phyloP scores from a whole-genome alignment of 2,329 filamentous ascomycete species.

The Bretziella fagacearum region DNA sequence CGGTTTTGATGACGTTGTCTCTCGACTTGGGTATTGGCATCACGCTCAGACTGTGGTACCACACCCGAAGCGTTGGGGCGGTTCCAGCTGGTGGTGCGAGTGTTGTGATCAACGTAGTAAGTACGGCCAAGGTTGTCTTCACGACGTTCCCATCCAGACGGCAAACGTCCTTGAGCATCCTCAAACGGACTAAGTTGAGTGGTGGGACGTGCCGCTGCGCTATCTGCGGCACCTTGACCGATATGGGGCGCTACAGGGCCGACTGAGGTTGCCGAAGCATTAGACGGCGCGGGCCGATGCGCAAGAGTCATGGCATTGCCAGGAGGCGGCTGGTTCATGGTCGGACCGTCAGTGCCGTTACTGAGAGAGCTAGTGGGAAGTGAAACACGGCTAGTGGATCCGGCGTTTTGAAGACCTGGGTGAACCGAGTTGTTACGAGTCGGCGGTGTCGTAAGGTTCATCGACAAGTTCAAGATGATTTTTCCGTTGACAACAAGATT shows the following conservation, averaged over 20 bases:
- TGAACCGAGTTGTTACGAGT: conserved; percentile 25
- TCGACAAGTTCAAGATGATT: conserved; percentile 89
- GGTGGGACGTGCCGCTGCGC: conserved; percentile 7
- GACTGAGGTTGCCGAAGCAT: conserved; percentile 21
- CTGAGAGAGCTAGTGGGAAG: conserved; percentile 25
- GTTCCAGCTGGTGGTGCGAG: conserved; percentile 90
- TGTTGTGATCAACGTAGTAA: conserved; percentile 98
- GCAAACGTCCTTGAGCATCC: conserved; percentile 82
- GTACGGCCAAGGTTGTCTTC: conserved; percentile 91
- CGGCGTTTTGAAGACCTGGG: conserved; percentile 11
- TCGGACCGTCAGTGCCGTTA: conserved; percentile 5
- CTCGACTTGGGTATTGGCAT: conserved; percentile 84
- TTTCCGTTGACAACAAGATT: conserved; percentile 97
- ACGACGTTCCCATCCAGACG: conserved; percentile 85
- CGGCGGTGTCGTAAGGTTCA: conserved; percentile 61
- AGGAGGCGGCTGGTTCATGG: conserved; percentile 29
- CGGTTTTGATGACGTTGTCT: conserved; percentile 87
- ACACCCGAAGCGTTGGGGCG: conserved; percentile 67
- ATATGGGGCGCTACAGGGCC: conserved; percentile 14
- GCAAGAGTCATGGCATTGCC: conserved; percentile 27
- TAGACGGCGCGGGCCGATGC: conserved; percentile 32
- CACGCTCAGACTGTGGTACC: conserved; percentile 53
- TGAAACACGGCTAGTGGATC: conserved; percentile 27
- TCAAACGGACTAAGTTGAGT: conserved; percentile 72
- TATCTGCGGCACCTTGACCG: conserved; percentile 18